Evolutionary conservation across 1,284 basidiomycete species (phyloP).

Genomic region (Heliocybe sulcata): DNA sequence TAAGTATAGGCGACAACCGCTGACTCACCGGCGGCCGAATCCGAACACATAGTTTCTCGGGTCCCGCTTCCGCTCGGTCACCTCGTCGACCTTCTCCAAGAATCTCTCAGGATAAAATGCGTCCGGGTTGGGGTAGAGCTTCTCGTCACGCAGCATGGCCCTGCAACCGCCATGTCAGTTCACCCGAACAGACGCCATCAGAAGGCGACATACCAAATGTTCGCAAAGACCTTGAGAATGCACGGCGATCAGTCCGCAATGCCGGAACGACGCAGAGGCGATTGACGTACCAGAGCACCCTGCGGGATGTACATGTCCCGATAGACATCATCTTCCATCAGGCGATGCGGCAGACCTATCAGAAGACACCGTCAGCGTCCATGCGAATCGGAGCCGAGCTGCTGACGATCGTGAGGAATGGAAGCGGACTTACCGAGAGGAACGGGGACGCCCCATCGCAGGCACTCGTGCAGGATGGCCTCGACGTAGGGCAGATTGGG

Average conservation of each 20-base stretch:
- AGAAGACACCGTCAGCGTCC: background rate
- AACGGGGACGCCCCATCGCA: background rate
- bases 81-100: conserved; percentile 14
- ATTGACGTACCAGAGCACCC: conserved; percentile 3
- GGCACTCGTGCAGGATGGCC: conserved; percentile 22
- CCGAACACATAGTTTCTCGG: conserved; percentile 27
- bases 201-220: background rate
- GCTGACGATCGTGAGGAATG: too few relatives aligned
- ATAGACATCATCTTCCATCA: conserved; percentile 9
- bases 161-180: conserved; percentile 7
- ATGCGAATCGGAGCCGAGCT: background rate
- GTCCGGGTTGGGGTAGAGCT: conserved; percentile 28
- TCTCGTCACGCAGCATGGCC: conserved; percentile 31
- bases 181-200: too few relatives aligned
- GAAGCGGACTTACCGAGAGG: background rate
- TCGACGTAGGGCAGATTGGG: conserved; percentile 23
- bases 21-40: conserved; percentile 14
- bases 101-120: conserved; percentile 31
- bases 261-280: background rate
- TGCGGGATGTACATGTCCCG: conserved; percentile 4
- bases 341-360: conserved; percentile 5
- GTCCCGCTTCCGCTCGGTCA: conserved; percentile 19
- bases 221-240: background rate
- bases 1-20: background rate
- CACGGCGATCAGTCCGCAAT: background rate